Evolutionary conservation across 2,329 filamentous ascomycete genomes (phyloP), one percentile per base, ranked within the genome.

Genomic region (Botrytis squamosa): DNA sequence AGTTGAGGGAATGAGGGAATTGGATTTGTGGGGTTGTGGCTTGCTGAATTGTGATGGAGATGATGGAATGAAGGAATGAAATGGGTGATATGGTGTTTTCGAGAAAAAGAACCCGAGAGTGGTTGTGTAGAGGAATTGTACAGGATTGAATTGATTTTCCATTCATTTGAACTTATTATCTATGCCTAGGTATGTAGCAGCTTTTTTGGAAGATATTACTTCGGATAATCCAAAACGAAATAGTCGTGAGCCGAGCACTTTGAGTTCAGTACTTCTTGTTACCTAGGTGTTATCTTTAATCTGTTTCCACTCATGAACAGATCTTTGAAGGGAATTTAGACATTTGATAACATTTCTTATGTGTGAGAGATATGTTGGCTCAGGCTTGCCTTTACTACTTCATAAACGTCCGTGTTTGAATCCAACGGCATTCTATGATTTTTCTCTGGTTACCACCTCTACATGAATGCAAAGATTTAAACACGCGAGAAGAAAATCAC

Each of bases 351-450:
- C 1, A 9, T 57, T 29, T 29, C 14, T 29, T 57, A 57, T 9
- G 18, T 29, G 25, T 18, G 52, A 68, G 38, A 8, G 22, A 22
- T 40, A 52, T 46, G 46, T 70, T 81, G 84, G 86, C 88, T 90
- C 88, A 90, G 88, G 89, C 87, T 89, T 90, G 88, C 88, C 88
- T 90, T 90, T 86, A 79, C 80, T 77, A 79, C 79, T 79, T 81
- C 80, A 81, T 77, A 44, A 79, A 76, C 77, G 76, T 70, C 69
- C 73, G 69, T 74, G 74, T 72, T 75, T 46, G 57, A 62, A 55
- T 75, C 77, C 76, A 74, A 76, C 76, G 77, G 78, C 77, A 80
- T 78, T 74, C 76, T 29, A 42, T 67, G 63, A 49, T 75, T 75
- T 75, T 73, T 76, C 60, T 70, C 76, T 77, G 80, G 78, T 79